phyloP scores from a whole-genome alignment of 2,329 filamentous ascomycete genomes.

The Fusarium sp. region DNA sequence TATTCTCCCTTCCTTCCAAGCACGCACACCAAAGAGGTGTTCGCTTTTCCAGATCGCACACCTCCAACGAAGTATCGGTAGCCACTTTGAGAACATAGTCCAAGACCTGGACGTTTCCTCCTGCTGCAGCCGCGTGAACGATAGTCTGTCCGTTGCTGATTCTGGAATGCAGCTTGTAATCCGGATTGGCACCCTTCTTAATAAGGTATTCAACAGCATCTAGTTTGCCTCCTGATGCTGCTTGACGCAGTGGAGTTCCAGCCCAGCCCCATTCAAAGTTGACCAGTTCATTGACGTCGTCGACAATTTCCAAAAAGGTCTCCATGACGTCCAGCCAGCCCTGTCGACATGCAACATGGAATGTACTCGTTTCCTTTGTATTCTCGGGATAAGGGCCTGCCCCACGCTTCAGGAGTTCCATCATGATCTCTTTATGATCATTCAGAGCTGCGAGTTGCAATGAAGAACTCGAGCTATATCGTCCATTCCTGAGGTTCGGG shows the following conservation, averaged over 20 bases:
- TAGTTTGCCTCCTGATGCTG: conserved; percentile 15
- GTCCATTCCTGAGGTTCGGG: conserved; percentile 22
- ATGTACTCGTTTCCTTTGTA: conserved; percentile 15
- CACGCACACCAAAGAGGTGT: conserved; percentile 33
- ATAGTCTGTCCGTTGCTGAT: conserved; percentile 16
- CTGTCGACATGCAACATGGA: conserved; percentile 19
- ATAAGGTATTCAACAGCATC: conserved; percentile 22
- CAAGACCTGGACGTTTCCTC: conserved; percentile 24
- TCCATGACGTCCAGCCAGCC: conserved; percentile 19
- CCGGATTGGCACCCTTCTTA: conserved; percentile 19
- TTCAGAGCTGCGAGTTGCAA: conserved; percentile 15
- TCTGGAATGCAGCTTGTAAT: conserved; percentile 23
- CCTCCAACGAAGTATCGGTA: conserved; percentile 15
- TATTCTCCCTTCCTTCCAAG: conserved; percentile 15
- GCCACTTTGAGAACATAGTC: conserved; percentile 13
- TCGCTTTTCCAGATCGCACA: conserved; percentile 12
- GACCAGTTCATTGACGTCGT: conserved; percentile 17
- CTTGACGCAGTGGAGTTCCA: conserved; percentile 21
- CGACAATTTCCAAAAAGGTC: conserved; percentile 20
- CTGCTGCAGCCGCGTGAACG: conserved; percentile 27
- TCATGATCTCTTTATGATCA: conserved; percentile 5
- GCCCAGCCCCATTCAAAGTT: conserved; percentile 34
- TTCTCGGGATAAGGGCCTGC: conserved; percentile 15
- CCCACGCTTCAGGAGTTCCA: conserved; percentile 32
- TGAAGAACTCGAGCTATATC: conserved; percentile 14